phyloP scores from a whole-genome alignment of 257 asterid genomes.

The Solanum dulcamara region DNA sequence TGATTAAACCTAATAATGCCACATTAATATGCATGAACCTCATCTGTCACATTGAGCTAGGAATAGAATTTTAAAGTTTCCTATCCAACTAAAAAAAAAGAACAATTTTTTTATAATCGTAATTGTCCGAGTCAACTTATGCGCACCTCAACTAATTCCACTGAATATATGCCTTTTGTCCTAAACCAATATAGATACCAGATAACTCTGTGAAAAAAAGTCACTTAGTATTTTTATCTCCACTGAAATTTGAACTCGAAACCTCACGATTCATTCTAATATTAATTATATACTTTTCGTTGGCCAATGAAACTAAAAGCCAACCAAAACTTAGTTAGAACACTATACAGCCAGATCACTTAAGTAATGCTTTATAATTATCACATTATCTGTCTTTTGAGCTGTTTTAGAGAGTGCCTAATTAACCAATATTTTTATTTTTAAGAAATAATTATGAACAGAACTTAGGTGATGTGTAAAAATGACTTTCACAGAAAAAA shows the following conservation, averaged over 20 bases:
- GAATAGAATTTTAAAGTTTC: not conserved
- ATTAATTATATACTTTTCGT: not conserved
- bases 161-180: not conserved
- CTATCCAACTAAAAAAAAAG: not conserved
- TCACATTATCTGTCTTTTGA: not conserved
- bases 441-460: not conserved
- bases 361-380: not conserved
- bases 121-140: not conserved
- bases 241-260: not conserved
- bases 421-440: not conserved
- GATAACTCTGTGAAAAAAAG: not conserved
- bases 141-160: not conserved
- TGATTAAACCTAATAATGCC: constrained; percentile 1
- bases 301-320: not conserved
- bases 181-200: fast-evolving
- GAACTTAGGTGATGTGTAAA: not conserved
- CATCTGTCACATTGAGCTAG: constrained; percentile 1
- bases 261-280: not conserved
- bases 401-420: not conserved
- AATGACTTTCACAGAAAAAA: not conserved
- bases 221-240: not conserved
- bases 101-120: not conserved
- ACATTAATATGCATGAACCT: not conserved
- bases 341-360: not conserved
- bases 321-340: not conserved